phyloP scores from a whole-genome alignment of 176 grass and related monocot genomes.

The Eragrostis nindensis region DNA sequence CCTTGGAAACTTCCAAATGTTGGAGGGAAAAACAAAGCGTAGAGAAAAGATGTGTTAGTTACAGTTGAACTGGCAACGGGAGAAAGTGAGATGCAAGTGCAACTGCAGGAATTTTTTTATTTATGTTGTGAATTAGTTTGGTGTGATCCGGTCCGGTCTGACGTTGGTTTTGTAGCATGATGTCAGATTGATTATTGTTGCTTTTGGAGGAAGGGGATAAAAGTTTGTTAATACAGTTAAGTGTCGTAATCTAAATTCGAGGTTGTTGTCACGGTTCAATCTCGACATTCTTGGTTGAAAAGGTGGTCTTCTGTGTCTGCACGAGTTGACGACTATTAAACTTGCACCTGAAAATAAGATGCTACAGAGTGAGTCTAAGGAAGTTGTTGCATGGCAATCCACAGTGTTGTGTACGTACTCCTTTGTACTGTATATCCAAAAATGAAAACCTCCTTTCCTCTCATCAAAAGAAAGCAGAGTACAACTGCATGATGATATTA shows the following conservation, averaged over 20 bases:
- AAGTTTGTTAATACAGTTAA: slow-evolving; percentile 15
- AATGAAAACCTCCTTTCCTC: too few species aligned
- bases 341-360: too few species aligned
- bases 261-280: not conserved
- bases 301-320: not conserved
- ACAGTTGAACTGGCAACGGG: not conserved
- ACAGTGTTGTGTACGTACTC: too few species aligned
- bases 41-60: not conserved
- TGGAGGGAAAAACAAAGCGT: not conserved
- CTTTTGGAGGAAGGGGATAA: not conserved
- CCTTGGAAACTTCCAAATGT: slow-evolving; percentile 40
- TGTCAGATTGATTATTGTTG: not conserved
- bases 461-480: not conserved
- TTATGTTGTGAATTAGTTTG: too few species aligned
- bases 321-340: too few species aligned
- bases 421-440: too few species aligned
- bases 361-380: too few species aligned
- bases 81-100: not conserved
- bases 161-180: not conserved
- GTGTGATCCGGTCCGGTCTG: not conserved
- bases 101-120: not conserved
- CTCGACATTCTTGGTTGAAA: not conserved
- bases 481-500: not conserved
- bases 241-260: slow-evolving; percentile 31
- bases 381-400: too few species aligned